Evolutionary conservation across 371 early-diverging fungal genomes (phyloP), one percentile per base, ranked within the genome.

Genomic region (Apophysomyces ossiformis): DNA sequence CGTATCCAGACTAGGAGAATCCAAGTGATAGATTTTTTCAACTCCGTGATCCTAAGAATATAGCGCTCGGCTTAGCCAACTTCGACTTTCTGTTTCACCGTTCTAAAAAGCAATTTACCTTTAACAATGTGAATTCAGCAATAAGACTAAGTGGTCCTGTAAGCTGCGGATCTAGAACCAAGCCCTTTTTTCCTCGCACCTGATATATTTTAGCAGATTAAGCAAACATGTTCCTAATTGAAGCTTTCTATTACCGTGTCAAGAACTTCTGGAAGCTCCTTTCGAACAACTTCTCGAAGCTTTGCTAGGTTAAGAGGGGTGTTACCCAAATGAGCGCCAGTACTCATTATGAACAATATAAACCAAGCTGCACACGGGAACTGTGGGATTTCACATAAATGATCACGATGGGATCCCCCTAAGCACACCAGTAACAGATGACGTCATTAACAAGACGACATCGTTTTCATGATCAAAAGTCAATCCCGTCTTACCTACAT

Each of bases 101-200:
- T 16, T 50, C 4, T 18, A 50, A 13, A 45, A 7, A 13, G 16
- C n/a, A 11, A 4, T 61, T 61, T 79, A 89, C 95, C 82, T 93
- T 94, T 21, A 97, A 77, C 35, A 95, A 77, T 5, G 88, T 85
- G 73, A 93, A 92, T 68, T 95, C 96, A 18, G 94, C 93, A 35
- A 96, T 85, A 57, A 91, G 78, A 79, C 93, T 91, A 47, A 97
- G 81, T 35, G 96, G 93, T 16, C 93, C 93, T 37, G 90, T 90
- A 41, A 96, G 77, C 43, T 89, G 86, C 39, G 90, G 89, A 75
- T 97, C 96, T 13, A 97, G 82, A 9, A 96, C 93, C 26, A 97
- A 81, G 12, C 90, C 91, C 74, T 96, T 97, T 67, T 88, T 87
- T 41, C 96, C 96, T 68, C 93, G 87, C 37, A 96, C 93, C 95